Conservation (phyloP, 805 yeast species). For the Sporopachydermia lactativora region DNA sequence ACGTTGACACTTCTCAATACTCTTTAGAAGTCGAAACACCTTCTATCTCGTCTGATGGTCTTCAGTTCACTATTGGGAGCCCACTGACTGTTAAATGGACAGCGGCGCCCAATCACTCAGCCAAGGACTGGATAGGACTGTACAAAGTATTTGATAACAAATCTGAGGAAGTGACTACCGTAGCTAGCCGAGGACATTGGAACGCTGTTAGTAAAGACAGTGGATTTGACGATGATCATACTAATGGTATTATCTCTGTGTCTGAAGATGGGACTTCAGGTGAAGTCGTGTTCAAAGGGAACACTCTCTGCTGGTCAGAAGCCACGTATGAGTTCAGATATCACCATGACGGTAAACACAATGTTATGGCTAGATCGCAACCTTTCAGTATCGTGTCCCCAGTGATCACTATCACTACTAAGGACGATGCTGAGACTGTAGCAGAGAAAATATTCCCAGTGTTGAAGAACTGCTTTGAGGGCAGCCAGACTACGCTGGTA, state of each 20-base stretch:
- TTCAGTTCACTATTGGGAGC: constrained; percentile 29
- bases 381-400: constrained; percentile 49
- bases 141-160: constrained; percentile 51
- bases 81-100: constrained; percentile 42
- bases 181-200: constrained; percentile 62
- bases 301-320: constrained; percentile 43
- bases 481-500: constrained; percentile 4
- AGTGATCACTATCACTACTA: constrained; percentile 17
- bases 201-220: constrained; percentile 24
- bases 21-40: constrained; percentile 8
- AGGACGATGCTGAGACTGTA: constrained; percentile 15
- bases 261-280: constrained; percentile 23
- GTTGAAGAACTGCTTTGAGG: constrained; percentile 11
- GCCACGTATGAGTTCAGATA: constrained; percentile 67
- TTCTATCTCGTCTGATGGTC: constrained; percentile 4
- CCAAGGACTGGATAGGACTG: constrained; percentile 64
- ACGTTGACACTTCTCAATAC: constrained; percentile 14
- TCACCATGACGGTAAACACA: constrained; percentile 53
- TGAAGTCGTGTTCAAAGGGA: constrained; percentile 30
- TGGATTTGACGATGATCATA: constrained; percentile 19
- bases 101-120: constrained; percentile 33
- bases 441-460: constrained; percentile 18
- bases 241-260: constrained; percentile 10
- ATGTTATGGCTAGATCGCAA: constrained; percentile 47
- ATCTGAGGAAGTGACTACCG: constrained; percentile 35